A percentile compares a stretch with the other conserved stretches of the same genome.
phyloP scores from a whole-genome alignment of 2,329 filamentous ascomycete genomes.

The Raffaelea albimanens region DNA sequence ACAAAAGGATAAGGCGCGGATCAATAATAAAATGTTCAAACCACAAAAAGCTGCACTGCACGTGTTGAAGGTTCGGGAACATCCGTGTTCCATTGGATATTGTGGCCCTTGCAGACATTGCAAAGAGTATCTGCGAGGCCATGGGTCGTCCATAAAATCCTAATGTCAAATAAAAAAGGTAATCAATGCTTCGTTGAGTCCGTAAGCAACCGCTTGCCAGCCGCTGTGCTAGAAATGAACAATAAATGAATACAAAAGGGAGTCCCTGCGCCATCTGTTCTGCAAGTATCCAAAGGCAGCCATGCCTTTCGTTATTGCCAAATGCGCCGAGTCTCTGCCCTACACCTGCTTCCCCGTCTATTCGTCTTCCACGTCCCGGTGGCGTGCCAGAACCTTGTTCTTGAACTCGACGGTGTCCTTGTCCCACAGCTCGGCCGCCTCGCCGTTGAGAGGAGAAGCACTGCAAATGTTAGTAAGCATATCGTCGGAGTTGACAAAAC shows the following conservation, averaged over 20 bases:
- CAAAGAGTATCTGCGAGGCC: too few species aligned
- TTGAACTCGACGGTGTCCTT: constrained; percentile 81
- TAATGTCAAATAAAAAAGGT: neutral
- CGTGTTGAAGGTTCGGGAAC: too few species aligned
- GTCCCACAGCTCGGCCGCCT: constrained; percentile 94
- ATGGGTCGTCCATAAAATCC: neutral
- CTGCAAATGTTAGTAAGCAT: constrained; percentile 41
- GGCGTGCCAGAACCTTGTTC: constrained; percentile 55
- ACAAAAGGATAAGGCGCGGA: too few species aligned
- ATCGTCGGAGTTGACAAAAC: neutral
- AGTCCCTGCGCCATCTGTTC: neutral
- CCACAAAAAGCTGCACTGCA: too few species aligned
- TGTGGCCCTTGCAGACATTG: too few species aligned
- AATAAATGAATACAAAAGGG: constrained; percentile 4
- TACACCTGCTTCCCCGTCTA: constrained; percentile 17
- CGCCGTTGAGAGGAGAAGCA: constrained; percentile 87
- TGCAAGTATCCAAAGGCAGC: constrained; percentile 7
- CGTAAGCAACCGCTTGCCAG: constrained; percentile 1
- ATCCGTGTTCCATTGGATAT: too few species aligned
- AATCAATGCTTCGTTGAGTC: constrained; percentile 8
- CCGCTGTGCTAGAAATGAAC: constrained; percentile 10
- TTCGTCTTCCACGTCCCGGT: constrained; percentile 57
- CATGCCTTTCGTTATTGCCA: neutral
- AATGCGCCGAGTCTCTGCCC: neutral
- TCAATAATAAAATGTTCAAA: too few species aligned